These are phyloP conservation scores for Geosmithia morbida DNA, from an alignment of 2,329 filamentous ascomycete species.

Conservation along the genomic window DNA sequence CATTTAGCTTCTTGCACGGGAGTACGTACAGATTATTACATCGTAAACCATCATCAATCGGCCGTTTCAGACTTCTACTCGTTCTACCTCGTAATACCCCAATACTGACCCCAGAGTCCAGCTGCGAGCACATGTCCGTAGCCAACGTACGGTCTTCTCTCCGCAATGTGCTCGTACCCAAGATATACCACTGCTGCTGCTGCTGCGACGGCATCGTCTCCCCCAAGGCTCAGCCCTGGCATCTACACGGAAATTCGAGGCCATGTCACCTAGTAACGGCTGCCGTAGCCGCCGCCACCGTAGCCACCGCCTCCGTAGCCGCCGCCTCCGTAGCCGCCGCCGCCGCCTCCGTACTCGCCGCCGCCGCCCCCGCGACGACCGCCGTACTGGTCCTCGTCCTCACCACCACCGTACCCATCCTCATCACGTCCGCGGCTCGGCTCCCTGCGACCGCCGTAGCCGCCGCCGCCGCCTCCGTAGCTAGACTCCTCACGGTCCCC, in stretches of 20 bases:
- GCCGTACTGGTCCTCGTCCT: slow-evolving; percentile 11
- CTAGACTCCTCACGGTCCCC: slow-evolving; percentile 6
- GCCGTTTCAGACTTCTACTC: too few relatives aligned
- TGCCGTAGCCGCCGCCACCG: neutral
- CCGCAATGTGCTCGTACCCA: too few relatives aligned
- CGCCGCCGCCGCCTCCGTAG: slow-evolving; percentile 8
- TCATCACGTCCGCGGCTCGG: slow-evolving; percentile 6
- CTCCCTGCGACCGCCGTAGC: slow-evolving; percentile 10
- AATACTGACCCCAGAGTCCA: too few relatives aligned
- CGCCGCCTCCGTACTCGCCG: slow-evolving; percentile 1
- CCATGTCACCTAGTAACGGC: neutral
- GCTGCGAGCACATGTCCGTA: too few relatives aligned
- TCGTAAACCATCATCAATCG: too few relatives aligned
- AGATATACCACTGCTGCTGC: too few relatives aligned
- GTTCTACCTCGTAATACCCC: too few relatives aligned
- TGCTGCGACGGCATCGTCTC: too few relatives aligned
- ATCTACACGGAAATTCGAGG: neutral
- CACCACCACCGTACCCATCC: slow-evolving; percentile 4
- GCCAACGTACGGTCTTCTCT: too few relatives aligned
- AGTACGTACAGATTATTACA: too few relatives aligned
- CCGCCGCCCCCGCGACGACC: slow-evolving; percentile 3
- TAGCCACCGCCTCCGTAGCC: neutral
- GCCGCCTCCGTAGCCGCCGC: neutral
- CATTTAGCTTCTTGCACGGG: too few relatives aligned
- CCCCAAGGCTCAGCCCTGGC: too few relatives aligned